These are phyloP conservation scores for Termitomyces sp. DNA, from an alignment of 768 basidiomycete genomes.

Conservation along the genomic window DNA sequence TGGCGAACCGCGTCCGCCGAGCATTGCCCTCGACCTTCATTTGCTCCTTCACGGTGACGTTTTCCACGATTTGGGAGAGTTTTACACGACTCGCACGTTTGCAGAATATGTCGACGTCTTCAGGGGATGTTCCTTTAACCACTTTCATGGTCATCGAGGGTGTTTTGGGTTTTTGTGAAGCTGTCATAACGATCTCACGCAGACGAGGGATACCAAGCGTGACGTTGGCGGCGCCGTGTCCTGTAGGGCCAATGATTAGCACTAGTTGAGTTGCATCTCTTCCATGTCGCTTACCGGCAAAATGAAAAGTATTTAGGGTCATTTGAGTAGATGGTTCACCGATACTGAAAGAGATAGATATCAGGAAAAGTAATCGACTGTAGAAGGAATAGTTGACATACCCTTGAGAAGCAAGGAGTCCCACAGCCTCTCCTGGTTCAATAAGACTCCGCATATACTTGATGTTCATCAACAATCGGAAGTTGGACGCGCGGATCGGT, in stretches of 20 bases:
- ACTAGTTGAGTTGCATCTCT: not conserved
- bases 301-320: constrained; percentile 99
- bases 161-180: constrained; percentile 91
- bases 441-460: constrained; percentile 92
- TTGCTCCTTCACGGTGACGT: constrained; percentile 75
- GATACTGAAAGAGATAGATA: constrained; percentile 49
- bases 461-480: constrained; percentile 81
- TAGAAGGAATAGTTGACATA: constrained; percentile 29
- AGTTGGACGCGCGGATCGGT: constrained; percentile 48
- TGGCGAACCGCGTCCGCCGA: constrained; percentile 74
- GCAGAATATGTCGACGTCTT: constrained; percentile 74
- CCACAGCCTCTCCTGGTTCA: constrained; percentile 98
- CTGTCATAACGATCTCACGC: constrained; percentile 99
- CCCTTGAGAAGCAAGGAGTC: constrained; percentile 96
- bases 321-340: constrained; percentile 99
- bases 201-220: constrained; percentile 98
- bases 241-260: constrained; percentile 32
- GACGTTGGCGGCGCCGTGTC: constrained; percentile 98
- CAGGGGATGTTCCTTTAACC: constrained; percentile 40
- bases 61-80: constrained; percentile 84
- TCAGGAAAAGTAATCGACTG: not conserved
- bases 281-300: constrained; percentile 60
- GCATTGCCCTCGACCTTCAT: constrained; percentile 61
- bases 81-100: constrained; percentile 83
- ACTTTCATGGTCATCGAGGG: constrained; percentile 93